Conservation (phyloP, 352 stramenopile species). For the Globisporangium barbulae region DNA sequence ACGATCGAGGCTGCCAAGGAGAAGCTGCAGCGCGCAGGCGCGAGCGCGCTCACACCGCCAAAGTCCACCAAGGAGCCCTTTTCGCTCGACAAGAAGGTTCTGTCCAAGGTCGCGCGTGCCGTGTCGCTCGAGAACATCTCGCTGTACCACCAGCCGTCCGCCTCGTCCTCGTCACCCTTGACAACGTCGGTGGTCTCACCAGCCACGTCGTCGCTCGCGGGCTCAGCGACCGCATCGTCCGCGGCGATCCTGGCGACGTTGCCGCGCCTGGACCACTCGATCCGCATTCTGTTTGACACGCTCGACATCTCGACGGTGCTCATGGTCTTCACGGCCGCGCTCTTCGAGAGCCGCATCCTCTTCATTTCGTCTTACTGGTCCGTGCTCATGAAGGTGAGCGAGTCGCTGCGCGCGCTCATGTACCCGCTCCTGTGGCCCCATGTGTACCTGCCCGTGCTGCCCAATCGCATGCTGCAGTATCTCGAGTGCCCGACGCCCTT, state of each 20-base stretch:
- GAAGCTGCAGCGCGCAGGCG: constrained; percentile 25
- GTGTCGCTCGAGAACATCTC: constrained; percentile 68
- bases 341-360: constrained; percentile 80
- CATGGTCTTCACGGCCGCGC: constrained; percentile 69
- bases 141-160: constrained; percentile 35
- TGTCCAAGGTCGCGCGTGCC: constrained; percentile 69
- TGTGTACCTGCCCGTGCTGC: constrained; percentile 82
- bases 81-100: constrained; percentile 72
- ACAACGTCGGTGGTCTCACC: constrained; percentile 17
- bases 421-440: constrained; percentile 86
- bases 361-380: constrained; percentile 80
- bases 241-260: constrained; percentile 40
- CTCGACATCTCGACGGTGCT: constrained; percentile 73
- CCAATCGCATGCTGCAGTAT: constrained; percentile 75
- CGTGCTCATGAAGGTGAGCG: constrained; percentile 77
- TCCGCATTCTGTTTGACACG: constrained; percentile 79
- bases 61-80: constrained; percentile 34
- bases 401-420: constrained; percentile 80
- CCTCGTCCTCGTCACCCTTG: constrained; percentile 13
- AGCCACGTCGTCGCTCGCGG: constrained; percentile 31
- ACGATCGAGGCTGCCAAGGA: constrained; percentile 33
- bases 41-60: constrained; percentile 5
- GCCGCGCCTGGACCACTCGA: constrained; percentile 67
- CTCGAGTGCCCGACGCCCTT: constrained; percentile 85
- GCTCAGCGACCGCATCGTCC: constrained; percentile 27